Percentiles rank a stretch among this genome's conserved stretches.
phyloP scores from a whole-genome alignment of 352 stramenopile genomes.

The Phytophthora boehmeriae region DNA sequence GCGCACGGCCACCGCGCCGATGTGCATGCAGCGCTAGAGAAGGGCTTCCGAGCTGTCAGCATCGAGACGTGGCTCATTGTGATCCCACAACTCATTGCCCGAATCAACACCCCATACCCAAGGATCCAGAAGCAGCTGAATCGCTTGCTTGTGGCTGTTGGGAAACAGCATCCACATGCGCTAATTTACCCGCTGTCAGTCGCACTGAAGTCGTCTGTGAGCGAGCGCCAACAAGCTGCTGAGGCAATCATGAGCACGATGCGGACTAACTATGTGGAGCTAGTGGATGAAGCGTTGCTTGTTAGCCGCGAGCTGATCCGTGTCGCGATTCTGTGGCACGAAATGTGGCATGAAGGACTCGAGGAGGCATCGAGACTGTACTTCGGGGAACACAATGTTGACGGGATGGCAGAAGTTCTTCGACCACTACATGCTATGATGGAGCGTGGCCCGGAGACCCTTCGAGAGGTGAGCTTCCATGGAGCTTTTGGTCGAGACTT shows the following conservation, averaged over 20 bases:
- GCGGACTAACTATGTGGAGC: constrained; percentile 90
- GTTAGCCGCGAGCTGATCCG: constrained; percentile 98
- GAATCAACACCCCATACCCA: constrained; percentile 74
- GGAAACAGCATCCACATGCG: constrained; percentile 96
- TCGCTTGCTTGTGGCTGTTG: constrained; percentile 88
- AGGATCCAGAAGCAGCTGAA: constrained; percentile 85
- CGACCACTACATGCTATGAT: constrained; percentile 94
- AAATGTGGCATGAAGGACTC: constrained; percentile 98
- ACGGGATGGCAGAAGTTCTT: constrained; percentile 95
- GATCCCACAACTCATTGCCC: constrained; percentile 96
- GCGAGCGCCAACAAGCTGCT: constrained; percentile 88
- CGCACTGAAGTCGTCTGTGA: constrained; percentile 94
- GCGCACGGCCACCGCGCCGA: constrained; percentile 93
- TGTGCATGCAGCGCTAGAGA: constrained; percentile 78
- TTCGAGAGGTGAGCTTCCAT: constrained; percentile 82
- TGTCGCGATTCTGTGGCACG: constrained; percentile 98
- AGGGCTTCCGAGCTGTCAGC: constrained; percentile 91
- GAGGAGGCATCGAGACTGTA: constrained; percentile 97
- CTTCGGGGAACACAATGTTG: constrained; percentile 97
- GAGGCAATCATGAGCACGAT: constrained; percentile 96
- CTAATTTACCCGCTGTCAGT: constrained; percentile 99
- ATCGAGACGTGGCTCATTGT: constrained; percentile 99
- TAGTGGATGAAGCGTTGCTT: constrained; percentile 94
- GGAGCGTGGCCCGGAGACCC: constrained; percentile 83
- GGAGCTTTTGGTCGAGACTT: constrained; percentile 94